Conservation (phyloP, 495 filamentous ascomycete genomes). For the Recurvomyces mirabilis region DNA sequence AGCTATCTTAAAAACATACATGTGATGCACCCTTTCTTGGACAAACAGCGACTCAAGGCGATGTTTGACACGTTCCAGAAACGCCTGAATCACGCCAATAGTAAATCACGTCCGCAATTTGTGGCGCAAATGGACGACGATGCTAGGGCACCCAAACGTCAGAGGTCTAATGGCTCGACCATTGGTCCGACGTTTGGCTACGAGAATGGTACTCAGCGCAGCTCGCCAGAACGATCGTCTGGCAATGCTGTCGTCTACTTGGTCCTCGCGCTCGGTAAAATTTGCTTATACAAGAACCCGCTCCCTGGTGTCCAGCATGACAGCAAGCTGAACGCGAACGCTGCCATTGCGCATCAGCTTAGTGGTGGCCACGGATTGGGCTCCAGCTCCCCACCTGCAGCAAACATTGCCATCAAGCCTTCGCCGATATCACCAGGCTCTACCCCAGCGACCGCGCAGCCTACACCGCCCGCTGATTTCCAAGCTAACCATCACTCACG, state of each 20-base stretch:
- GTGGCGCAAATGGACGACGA: conserved; percentile 7
- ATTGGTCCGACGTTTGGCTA: background rate
- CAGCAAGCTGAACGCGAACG: conserved; percentile 10
- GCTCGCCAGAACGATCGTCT: conserved; percentile 47
- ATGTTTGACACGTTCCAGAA: conserved; percentile 43
- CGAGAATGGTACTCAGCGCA: background rate
- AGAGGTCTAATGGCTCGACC: conserved; percentile 33
- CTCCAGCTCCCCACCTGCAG: conserved; percentile 17
- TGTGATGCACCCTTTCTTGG: conserved; percentile 80
- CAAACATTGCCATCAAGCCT: conserved; percentile 10
- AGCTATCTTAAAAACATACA: conserved; percentile 75
- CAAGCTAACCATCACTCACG: background rate
- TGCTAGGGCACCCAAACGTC: conserved; percentile 41
- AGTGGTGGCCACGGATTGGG: conserved; percentile 14
- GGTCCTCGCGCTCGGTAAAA: conserved; percentile 74
- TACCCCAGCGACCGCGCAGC: conserved; percentile 13
- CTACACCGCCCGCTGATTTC: conserved; percentile 13
- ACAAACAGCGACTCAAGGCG: conserved; percentile 37
- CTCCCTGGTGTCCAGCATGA: conserved; percentile 53
- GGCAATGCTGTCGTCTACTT: conserved; percentile 70
- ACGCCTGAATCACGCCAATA: conserved; percentile 22
- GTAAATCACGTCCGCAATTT: background rate
- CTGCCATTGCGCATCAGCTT: conserved; percentile 2
- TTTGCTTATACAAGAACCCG: conserved; percentile 53
- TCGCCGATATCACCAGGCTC: conserved; percentile 25